Evolutionary conservation across 768 basidiomycete species (phyloP).

Genomic region (Naganishia onofrii): DNA sequence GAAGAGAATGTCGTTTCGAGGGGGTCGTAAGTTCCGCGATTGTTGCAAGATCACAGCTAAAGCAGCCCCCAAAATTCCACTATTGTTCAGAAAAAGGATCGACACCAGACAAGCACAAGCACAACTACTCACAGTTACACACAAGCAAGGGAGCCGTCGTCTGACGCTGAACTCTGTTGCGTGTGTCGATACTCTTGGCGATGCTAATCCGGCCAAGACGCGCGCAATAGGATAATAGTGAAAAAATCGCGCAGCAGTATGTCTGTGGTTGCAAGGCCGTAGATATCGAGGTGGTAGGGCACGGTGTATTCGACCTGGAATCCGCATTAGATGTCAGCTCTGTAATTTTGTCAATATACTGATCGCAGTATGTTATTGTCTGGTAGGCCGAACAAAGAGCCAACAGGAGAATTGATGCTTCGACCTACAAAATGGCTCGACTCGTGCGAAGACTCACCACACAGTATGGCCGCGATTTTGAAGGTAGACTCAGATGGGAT

Average conservation of each 20-base stretch:
- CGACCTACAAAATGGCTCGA: background rate
- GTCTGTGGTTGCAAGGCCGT: background rate
- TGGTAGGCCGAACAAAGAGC: background rate
- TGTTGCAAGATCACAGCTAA: background rate
- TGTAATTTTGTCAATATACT: background rate
- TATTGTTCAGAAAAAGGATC: background rate
- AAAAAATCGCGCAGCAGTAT: slow-evolving; percentile 3
- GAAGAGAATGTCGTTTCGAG: background rate
- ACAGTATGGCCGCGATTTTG: background rate
- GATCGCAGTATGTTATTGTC: background rate
- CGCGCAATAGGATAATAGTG: background rate
- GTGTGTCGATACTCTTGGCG: background rate
- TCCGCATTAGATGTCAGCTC: background rate
- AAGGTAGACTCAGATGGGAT: background rate
- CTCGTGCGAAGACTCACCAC: background rate
- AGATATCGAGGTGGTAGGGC: background rate
- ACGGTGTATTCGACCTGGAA: background rate
- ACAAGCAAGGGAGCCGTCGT: background rate
- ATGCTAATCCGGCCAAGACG: background rate
- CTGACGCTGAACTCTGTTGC: background rate
- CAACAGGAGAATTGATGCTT: background rate
- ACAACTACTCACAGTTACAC: background rate
- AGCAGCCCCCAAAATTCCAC: background rate
- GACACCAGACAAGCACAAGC: background rate
- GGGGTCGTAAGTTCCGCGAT: background rate